Percentiles rank a stretch among this genome's conserved stretches.
These are phyloP conservation scores for Corynascus novoguineensis DNA, from an alignment of 495 filamentous ascomycete genomes.

Conservation along the genomic window DNA sequence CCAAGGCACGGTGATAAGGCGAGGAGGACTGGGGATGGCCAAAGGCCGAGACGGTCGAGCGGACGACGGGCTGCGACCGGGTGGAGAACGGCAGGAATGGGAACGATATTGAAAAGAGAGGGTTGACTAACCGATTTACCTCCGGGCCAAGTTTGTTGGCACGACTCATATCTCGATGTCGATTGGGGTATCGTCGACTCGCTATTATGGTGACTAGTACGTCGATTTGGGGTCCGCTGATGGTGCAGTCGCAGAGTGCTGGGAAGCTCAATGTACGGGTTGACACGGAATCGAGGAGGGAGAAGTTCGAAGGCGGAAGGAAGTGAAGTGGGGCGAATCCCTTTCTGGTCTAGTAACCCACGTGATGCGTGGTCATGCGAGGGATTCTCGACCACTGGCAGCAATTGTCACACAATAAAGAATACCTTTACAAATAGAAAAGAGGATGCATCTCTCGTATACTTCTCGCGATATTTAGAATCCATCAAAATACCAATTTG, in stretches of 20 bases:
- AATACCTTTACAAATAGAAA: no score
- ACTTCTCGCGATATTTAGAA: no score
- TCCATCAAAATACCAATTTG: no score
- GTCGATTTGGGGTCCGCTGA: conserved; percentile 15
- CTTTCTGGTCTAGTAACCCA: conserved; percentile 22
- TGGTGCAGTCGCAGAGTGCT: conserved; percentile 17
- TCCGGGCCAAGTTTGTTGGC: conserved; percentile 88
- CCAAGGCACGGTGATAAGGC: conserved; percentile 17
- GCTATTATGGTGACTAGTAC: conserved; percentile 16
- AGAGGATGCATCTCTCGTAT: no score
- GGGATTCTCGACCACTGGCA: neutral
- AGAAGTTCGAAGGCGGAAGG: conserved; percentile 29
- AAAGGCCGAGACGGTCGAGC: conserved; percentile 4
- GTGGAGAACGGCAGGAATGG: conserved; percentile 3
- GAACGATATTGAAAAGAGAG: neutral
- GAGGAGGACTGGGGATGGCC: conserved; percentile 11
- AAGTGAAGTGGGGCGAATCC: conserved; percentile 15
- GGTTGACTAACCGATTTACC: conserved; percentile 77
- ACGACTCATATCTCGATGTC: conserved; percentile 66
- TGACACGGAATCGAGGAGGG: conserved; percentile 32
- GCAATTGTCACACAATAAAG: neutral
- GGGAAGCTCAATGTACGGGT: conserved; percentile 29
- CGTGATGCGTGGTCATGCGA: conserved; percentile 23
- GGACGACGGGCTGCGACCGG: neutral
- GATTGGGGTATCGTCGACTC: conserved; percentile 26